phyloP scores from a whole-genome alignment of 2,329 filamentous ascomycete genomes.

The Fusarium concolor region DNA sequence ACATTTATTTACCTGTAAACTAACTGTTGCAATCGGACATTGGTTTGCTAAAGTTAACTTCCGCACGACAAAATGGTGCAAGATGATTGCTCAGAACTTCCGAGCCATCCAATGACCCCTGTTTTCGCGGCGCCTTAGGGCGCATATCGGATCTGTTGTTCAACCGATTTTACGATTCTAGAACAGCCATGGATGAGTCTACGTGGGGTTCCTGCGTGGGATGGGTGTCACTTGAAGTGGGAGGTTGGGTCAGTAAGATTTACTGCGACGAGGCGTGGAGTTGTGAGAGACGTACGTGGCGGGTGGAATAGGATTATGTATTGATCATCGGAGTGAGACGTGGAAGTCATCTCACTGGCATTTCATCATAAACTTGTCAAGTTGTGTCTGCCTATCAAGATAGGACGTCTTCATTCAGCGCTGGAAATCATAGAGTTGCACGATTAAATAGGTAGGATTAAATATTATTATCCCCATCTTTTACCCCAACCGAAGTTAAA shows the following conservation, averaged over 20 bases:
- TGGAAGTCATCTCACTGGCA: too few species aligned
- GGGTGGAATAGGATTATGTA: too few species aligned
- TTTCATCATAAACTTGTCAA: too few species aligned
- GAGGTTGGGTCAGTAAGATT: too few species aligned
- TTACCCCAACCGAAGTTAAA: neutral
- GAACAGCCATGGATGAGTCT: constrained; percentile 5
- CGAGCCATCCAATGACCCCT: neutral
- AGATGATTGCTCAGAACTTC: constrained; percentile 8
- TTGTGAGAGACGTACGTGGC: too few species aligned
- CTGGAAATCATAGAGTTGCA: too few species aligned
- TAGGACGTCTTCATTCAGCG: too few species aligned
- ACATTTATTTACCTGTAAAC: neutral
- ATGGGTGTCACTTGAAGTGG: neutral
- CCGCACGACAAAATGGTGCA: neutral
- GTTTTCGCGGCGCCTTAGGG: neutral
- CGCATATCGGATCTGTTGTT: neutral
- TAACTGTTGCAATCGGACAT: neutral
- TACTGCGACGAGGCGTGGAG: too few species aligned
- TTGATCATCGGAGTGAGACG: too few species aligned
- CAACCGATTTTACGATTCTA: neutral
- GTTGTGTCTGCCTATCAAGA: too few species aligned
- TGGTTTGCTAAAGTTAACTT: neutral
- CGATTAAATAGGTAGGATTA: neutral
- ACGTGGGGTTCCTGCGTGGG: neutral
- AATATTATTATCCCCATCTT: neutral